Evolutionary conservation across 768 basidiomycete genomes (phyloP).

Genomic region (Grammothele lineata): DNA sequence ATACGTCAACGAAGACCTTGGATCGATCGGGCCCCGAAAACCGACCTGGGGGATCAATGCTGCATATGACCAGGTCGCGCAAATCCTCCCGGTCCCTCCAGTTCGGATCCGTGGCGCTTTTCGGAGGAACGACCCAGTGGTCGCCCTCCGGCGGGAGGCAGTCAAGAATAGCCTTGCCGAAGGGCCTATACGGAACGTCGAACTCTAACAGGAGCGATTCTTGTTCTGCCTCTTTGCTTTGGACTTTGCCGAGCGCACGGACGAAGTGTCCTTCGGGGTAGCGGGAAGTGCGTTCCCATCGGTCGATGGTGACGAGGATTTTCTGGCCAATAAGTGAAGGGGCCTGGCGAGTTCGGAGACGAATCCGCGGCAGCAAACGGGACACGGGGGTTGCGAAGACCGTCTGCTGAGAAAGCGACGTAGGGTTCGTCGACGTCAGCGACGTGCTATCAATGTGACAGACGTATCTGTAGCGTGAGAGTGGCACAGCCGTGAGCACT

Average conservation of each 20-base stretch:
- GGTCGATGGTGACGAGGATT: slow-evolving; percentile 92
- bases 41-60: slow-evolving; percentile 91
- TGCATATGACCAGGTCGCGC: slow-evolving; percentile 82
- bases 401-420: slow-evolving; percentile 82
- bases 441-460: slow-evolving; percentile 93
- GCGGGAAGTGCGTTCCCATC: slow-evolving; percentile 82
- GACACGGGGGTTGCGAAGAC: slow-evolving; percentile 95
- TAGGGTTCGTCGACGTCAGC: slow-evolving; percentile 69
- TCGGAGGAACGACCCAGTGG: slow-evolving; percentile 86
- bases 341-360: slow-evolving; percentile 92
- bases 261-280: slow-evolving; percentile 99
- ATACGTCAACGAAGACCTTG: slow-evolving; percentile 1
- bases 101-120: slow-evolving; percentile 41
- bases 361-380: slow-evolving; percentile 86
- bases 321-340: slow-evolving; percentile 86
- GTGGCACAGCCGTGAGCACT: too few species aligned
- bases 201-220: slow-evolving; percentile 92
- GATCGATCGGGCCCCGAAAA: background rate
- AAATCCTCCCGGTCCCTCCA: slow-evolving; percentile 91
- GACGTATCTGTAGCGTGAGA: slow-evolving; percentile 59
- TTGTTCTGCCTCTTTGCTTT: slow-evolving; percentile 94
- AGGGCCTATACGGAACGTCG: slow-evolving; percentile 93
- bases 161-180: slow-evolving; percentile 90
- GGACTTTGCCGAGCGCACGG: slow-evolving; percentile 83
- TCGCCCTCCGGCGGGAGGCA: slow-evolving; percentile 91